Evolutionary conservation across 495 filamentous ascomycete genomes (phyloP).

Genomic region (Ramalina intermedia): DNA sequence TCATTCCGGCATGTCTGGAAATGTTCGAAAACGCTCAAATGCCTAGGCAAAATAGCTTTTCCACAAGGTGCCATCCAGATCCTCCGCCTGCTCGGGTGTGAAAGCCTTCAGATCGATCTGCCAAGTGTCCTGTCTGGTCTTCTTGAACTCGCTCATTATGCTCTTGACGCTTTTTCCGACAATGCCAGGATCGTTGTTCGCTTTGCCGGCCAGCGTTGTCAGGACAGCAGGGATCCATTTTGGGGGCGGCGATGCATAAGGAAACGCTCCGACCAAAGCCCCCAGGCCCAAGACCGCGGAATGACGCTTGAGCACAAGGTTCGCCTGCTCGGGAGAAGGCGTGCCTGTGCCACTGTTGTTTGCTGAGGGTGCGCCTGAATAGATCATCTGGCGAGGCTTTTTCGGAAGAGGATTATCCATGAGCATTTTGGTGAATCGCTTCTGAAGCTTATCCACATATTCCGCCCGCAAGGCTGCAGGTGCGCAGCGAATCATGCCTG

Average conservation of each 20-base stretch:
- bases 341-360: constrained; percentile 48
- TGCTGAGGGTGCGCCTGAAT: constrained; percentile 13
- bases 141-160: constrained; percentile 95
- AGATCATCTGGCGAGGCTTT: constrained; percentile 31
- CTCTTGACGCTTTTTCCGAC: constrained; percentile 97
- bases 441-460: constrained; percentile 59
- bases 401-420: constrained; percentile 74
- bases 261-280: constrained; percentile 89
- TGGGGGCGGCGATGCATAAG: constrained; percentile 85
- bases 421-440: constrained; percentile 65
- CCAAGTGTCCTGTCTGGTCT: constrained; percentile 99
- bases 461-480: constrained; percentile 62
- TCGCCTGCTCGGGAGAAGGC: constrained; percentile 72
- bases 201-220: constrained; percentile 68
- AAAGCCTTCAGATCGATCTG: constrained; percentile 96
- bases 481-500: constrained; percentile 98
- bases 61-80: constrained; percentile 93
- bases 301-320: constrained; percentile 67
- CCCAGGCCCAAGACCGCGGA: constrained; percentile 88
- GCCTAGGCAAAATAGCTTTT: constrained; percentile 85
- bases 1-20: no score
- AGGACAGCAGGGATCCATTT: constrained; percentile 88
- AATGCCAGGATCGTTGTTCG: constrained; percentile 77
- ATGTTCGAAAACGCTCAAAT: no score
- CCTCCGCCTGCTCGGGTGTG: constrained; percentile 79